These are phyloP conservation scores for Onygenales sp. DNA, from an alignment of 2,329 filamentous ascomycete genomes.

Conservation along the genomic window DNA sequence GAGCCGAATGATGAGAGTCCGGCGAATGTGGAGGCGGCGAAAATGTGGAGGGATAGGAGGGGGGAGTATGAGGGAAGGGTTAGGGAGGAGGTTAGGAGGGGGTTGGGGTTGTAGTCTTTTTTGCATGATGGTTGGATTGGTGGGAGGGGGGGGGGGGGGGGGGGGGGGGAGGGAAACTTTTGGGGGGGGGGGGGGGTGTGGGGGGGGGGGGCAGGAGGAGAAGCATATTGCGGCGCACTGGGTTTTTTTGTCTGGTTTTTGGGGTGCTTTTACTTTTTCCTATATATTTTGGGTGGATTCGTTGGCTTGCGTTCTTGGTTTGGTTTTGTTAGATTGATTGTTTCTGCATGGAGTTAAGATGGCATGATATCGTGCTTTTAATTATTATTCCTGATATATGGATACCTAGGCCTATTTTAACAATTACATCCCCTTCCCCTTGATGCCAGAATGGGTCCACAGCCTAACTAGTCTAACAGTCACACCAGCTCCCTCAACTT, in stretches of 20 bases:
- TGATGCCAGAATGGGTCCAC: neutral
- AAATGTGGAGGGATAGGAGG: constrained; percentile 71
- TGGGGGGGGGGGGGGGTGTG: neutral
- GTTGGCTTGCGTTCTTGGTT: neutral
- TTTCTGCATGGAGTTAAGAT: neutral
- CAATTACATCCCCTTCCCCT: neutral
- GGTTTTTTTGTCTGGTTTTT: neutral
- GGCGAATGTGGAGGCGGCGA: constrained; percentile 88
- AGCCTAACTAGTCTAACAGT: neutral
- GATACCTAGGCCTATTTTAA: too few relatives aligned
- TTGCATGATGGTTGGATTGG: neutral
- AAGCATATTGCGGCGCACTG: neutral
- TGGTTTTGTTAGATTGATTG: neutral
- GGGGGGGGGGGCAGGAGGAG: neutral
- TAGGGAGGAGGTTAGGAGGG: constrained; percentile 67
- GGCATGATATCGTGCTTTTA: too few relatives aligned
- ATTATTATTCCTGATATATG: too few relatives aligned
- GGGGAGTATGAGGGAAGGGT: constrained; percentile 80
- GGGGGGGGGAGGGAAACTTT: neutral
- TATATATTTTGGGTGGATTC: neutral
- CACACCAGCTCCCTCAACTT: constrained; percentile 16
- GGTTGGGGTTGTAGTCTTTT: constrained; percentile 55
- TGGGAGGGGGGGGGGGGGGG: neutral
- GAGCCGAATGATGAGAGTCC: constrained; percentile 93
- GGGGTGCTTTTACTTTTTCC: neutral